Percentiles rank a stretch among this genome's conserved stretches.
Conservation (phyloP, 192 early-diverging fungal genomes). For the Backusella circina region DNA sequence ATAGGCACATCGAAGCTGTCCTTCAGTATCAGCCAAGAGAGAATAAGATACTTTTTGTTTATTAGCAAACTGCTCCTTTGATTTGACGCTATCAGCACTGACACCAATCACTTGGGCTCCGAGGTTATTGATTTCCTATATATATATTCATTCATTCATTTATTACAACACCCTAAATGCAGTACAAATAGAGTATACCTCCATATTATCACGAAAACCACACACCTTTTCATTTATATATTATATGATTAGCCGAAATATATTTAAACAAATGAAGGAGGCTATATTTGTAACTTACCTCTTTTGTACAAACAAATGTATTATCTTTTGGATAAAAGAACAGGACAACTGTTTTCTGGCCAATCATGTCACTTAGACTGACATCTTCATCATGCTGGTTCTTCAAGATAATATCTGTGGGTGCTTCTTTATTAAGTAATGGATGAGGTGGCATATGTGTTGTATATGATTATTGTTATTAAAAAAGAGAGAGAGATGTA, state of each 20-base stretch:
- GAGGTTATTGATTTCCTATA: slow-evolving; percentile 22
- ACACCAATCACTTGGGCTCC: slow-evolving; percentile 36
- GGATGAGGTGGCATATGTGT: slow-evolving; percentile 14
- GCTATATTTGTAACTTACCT: slow-evolving; percentile 21
- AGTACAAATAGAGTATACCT: too few species aligned
- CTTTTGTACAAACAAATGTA: slow-evolving; percentile 31
- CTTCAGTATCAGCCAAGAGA: slow-evolving; percentile 34
- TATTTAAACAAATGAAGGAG: neutral
- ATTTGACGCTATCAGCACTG: slow-evolving; percentile 28
- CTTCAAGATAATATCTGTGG: slow-evolving; percentile 22
- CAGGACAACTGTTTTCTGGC: slow-evolving; percentile 18
- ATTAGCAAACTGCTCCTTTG: slow-evolving; percentile 27
- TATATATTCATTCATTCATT: too few species aligned
- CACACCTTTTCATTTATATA: slow-evolving; percentile 27
- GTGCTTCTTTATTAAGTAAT: slow-evolving; percentile 30
- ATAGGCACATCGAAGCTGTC: slow-evolving; percentile 21
- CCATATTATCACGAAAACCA: slow-evolving; percentile 35
- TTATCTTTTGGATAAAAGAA: slow-evolving; percentile 44
- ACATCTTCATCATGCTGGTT: slow-evolving; percentile 33
- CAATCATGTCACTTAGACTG: slow-evolving; percentile 25
- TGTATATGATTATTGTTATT: neutral
- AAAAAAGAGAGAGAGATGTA: neutral
- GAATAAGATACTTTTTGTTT: slow-evolving; percentile 23
- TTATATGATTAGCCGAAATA: neutral
- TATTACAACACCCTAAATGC: too few species aligned